Evolutionary conservation across 257 asterid genomes (phyloP).

Genomic region (Scutellaria barbata): DNA sequence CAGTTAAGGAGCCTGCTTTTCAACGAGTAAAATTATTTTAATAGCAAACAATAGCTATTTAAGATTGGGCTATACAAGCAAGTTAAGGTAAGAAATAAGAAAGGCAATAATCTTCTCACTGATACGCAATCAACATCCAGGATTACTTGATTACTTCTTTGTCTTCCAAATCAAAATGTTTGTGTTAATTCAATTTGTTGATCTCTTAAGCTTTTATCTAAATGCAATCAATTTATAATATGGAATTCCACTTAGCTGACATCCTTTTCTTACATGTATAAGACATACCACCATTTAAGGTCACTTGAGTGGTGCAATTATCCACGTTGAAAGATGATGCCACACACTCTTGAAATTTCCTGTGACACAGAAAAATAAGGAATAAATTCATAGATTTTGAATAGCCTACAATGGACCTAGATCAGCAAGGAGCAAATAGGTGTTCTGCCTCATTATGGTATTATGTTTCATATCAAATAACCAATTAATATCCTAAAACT

Average conservation of each 20-base stretch:
- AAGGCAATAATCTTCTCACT: conserved; percentile 12
- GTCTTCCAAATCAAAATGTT: conserved; percentile 1
- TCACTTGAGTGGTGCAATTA: conserved; percentile 35
- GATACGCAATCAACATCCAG: conserved; percentile 28
- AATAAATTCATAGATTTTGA: background rate
- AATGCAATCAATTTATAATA: background rate
- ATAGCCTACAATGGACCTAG: conserved; percentile 18
- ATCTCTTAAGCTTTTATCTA: conserved; percentile 25
- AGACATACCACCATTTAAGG: conserved; percentile 50
- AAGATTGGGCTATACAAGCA: conserved; percentile 26
- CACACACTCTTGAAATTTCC: conserved; percentile 63
- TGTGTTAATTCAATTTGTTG: background rate
- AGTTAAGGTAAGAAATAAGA: conserved; percentile 13
- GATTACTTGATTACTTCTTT: conserved; percentile 25
- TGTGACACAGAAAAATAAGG: conserved; percentile 38
- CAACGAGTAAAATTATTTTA: conserved; percentile 24
- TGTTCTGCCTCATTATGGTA: conserved; percentile 27
- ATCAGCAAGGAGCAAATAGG: background rate
- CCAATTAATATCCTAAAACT: conserved; percentile 9
- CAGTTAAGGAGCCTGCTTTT: conserved; percentile 44
- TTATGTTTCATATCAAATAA: conserved; percentile 19
- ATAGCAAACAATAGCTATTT: conserved; percentile 9
- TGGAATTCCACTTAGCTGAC: conserved; percentile 24
- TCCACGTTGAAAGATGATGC: conserved; percentile 40
- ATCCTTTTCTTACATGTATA: conserved; percentile 22